Conservation (phyloP, 371 early-diverging fungal species). For the Umbelopsis sp. region DNA sequence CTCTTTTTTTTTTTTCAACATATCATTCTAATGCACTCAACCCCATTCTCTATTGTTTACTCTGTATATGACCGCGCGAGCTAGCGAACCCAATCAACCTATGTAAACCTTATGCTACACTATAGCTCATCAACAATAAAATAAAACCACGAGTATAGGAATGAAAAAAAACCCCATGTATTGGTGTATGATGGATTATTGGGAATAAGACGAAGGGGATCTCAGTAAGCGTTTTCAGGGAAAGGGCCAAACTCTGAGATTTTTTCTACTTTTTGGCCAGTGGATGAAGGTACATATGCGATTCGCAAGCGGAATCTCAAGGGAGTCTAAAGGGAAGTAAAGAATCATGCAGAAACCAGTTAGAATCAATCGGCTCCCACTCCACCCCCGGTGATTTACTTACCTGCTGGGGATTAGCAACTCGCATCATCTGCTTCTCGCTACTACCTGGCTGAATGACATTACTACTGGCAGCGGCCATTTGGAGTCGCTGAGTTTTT, state of each 20-base stretch:
- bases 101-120: no score
- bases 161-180: not conserved
- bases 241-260: slow-evolving; percentile 82
- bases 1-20: no score
- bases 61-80: no score
- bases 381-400: no score
- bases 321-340: slow-evolving; percentile 50
- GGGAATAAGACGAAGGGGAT: not conserved
- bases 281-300: slow-evolving; percentile 53
- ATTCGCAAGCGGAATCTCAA: slow-evolving; percentile 79
- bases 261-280: slow-evolving; percentile 70
- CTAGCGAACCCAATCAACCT: no score
- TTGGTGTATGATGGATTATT: not conserved
- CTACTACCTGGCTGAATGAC: slow-evolving; percentile 59
- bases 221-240: slow-evolving; percentile 57
- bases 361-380: no score
- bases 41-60: no score
- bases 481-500: slow-evolving; percentile 82
- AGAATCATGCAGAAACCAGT: not conserved
- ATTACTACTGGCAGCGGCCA: slow-evolving; percentile 77
- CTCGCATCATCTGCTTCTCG: slow-evolving; percentile 79
- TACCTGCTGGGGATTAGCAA: slow-evolving; percentile 85
- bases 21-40: no score
- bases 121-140: not conserved
- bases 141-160: not conserved